Base-by-base conservation (phyloP, 495 filamentous ascomycete genomes). In the Neurospora cerealis region DNA sequence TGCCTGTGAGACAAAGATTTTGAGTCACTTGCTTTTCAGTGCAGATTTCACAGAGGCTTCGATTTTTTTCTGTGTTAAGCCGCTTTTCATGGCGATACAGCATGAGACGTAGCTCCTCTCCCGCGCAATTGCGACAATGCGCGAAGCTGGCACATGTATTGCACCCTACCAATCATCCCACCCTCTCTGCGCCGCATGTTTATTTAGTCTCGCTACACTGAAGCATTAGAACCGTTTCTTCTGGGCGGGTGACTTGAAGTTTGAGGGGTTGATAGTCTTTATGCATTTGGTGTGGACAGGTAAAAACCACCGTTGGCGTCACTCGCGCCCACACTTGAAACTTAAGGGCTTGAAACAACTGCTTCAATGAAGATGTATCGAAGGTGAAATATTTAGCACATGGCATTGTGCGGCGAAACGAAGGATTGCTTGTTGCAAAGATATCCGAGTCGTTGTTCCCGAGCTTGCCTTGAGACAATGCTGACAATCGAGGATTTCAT, bases 51-150 rank as follows among this genome's bases (percentile, higher is more conserved):
- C 73, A 17, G 71, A 73, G 60, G 40, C 17, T 69, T 72, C 37
- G 34, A 37, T 60, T 39, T 28, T 70, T 71, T 54, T 72, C 40
- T 73, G 60, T 72, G 74, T 73, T 32, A 75, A 60, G 71, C 71
- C 37, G 69, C 72, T 76, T 70, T 74, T 72, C 34, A 76, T 69
- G 78, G 75, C 73, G 70, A 76, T 71, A 74, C 77, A 73, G 73
- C 76, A 77, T 75, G 70, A 77, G 74, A 78, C 76, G 77, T 76
- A 77, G 75, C 74, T 74, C 72, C 48, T 79, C 40, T 71, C 40
- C 24, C 72, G 74, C 76, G 76, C 76, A 78, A 69, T 77, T 75
- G 74, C 75, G 74, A 75, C 72, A 48, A 69, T 77, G 74, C 72
- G 70, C 71, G 54, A 34, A 66, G 28, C 54, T 19, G 54, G 54